Conservation (phyloP, 441 rosid genomes). For the Manihot esculenta region DNA sequence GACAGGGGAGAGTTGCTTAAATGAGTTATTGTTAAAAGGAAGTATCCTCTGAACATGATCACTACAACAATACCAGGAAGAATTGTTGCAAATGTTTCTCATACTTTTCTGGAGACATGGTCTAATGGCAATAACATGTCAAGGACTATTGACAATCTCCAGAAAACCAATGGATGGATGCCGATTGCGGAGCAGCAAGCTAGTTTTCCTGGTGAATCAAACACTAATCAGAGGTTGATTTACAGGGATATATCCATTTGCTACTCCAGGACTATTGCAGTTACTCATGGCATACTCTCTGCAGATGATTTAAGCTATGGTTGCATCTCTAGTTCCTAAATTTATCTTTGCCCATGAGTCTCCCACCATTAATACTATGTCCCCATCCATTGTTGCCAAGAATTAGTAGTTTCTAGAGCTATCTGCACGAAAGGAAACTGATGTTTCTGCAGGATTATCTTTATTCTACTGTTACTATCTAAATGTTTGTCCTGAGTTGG, state of each 20-base stretch:
- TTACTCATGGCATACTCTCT: conserved; percentile 35
- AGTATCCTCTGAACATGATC: conserved; percentile 47
- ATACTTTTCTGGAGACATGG: conserved; percentile 36
- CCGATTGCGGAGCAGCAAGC: conserved; percentile 50
- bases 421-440: too few relatives aligned
- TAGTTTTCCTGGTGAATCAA: conserved; percentile 50
- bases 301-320: conserved; percentile 10
- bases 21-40: conserved; percentile 24
- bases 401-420: too few relatives aligned
- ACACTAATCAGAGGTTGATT: conserved; percentile 46
- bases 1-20: conserved; percentile 31
- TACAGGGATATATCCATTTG: conserved; percentile 47
- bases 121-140: conserved; percentile 26
- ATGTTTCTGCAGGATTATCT: too few relatives aligned
- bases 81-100: conserved; percentile 57
- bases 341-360: not conserved
- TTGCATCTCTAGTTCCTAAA: conserved; percentile 1
- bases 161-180: conserved; percentile 68
- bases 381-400: too few relatives aligned
- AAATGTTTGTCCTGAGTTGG: too few relatives aligned
- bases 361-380: too few relatives aligned
- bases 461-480: too few relatives aligned
- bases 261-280: conserved; percentile 42
- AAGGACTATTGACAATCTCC: conserved; percentile 33
- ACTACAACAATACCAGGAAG: conserved; percentile 42